These are phyloP conservation scores for Medicago arabica DNA, from an alignment of 306 rosid species.

Conservation along the genomic window DNA sequence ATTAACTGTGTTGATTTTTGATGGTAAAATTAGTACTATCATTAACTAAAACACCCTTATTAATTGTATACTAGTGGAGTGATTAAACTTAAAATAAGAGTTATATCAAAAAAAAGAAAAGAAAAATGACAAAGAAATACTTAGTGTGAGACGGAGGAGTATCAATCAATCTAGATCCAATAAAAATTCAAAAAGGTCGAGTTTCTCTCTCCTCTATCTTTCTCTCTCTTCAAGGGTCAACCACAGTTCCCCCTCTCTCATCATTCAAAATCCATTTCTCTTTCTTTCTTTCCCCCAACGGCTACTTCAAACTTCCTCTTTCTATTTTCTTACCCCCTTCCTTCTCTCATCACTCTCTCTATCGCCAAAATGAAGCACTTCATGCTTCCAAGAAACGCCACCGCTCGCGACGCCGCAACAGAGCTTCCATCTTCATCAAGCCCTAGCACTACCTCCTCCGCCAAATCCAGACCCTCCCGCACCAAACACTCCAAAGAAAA, in stretches of 20 bases:
- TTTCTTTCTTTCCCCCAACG: conserved; percentile 37
- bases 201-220: conserved; percentile 26
- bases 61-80: too few species aligned
- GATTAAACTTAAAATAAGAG: too few species aligned
- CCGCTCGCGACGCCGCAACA: conserved; percentile 57
- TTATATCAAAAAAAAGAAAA: too few species aligned
- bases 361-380: conserved; percentile 64
- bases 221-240: background rate
- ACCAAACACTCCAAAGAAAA: conserved; percentile 76
- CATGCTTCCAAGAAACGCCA: conserved; percentile 76
- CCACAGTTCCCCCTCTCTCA: background rate
- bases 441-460: conserved; percentile 52
- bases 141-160: too few species aligned
- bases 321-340: conserved; percentile 8
- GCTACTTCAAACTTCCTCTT: conserved; percentile 23
- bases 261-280: conserved; percentile 27
- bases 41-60: too few species aligned
- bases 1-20: too few species aligned
- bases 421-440: conserved; percentile 62
- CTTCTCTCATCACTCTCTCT: conserved; percentile 30
- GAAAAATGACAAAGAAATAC: too few species aligned
- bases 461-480: conserved; percentile 61
- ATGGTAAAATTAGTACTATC: too few species aligned
- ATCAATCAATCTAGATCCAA: too few species aligned
- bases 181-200: conserved; percentile 40